phyloP scores from a whole-genome alignment of 169 alveolate genomes.

The Cryptosporidium baileyi region DNA sequence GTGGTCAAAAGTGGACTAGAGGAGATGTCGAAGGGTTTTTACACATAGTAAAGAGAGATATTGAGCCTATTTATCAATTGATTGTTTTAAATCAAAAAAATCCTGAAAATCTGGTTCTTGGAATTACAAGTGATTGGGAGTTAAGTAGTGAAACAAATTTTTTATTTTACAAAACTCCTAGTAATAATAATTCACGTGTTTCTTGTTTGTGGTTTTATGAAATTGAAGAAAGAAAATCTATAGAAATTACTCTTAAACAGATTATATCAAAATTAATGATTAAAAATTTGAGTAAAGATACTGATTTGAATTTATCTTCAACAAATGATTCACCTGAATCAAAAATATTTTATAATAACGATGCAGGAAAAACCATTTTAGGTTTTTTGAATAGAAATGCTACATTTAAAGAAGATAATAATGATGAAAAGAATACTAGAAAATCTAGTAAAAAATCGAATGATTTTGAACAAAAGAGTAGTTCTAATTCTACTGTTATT shows the following conservation, averaged over 20 bases:
- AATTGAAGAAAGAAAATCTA: constrained; percentile 49
- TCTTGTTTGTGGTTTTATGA: constrained; percentile 67
- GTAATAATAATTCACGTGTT: not conserved
- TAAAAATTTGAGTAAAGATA: not conserved
- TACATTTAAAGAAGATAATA: not conserved
- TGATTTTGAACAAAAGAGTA: not conserved
- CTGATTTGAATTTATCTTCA: not conserved
- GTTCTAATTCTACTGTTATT: not conserved
- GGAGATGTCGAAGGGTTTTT: constrained; percentile 67
- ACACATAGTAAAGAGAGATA: constrained; percentile 44
- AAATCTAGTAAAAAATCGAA: not conserved
- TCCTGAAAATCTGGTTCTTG: constrained; percentile 48
- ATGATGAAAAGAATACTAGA: not conserved
- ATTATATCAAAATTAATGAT: constrained; percentile 19
- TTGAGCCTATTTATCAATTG: constrained; percentile 44
- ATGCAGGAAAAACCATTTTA: constrained; percentile 61
- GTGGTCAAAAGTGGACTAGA: constrained; percentile 62
- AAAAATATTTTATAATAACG: not conserved
- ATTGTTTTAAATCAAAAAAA: constrained; percentile 61
- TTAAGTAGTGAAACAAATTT: constrained; percentile 59
- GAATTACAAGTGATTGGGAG: constrained; percentile 58
- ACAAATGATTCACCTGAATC: not conserved
- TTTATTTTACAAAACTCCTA: constrained; percentile 36
- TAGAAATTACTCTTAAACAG: constrained; percentile 4
- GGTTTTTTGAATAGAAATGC: constrained; percentile 41